A percentile compares a stretch with the other conserved stretches of the same genome.
phyloP scores from a whole-genome alignment of 805 yeast genomes.

The Diddensiella transvaalensis region DNA sequence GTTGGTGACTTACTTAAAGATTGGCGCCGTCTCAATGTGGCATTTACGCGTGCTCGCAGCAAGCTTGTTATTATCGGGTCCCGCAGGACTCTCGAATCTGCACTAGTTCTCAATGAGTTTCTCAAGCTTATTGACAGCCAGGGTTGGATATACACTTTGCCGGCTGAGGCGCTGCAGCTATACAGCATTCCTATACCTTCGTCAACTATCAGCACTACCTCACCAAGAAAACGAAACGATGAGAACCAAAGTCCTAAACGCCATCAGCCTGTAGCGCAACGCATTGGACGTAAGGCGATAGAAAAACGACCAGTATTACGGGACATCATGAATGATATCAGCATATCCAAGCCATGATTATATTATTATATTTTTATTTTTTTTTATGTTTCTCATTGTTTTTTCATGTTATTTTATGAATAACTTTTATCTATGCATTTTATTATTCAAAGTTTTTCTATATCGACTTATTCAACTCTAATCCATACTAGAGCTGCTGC shows the following conservation, averaged over 20 bases:
- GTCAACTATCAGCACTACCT: background rate
- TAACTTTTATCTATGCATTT: no score
- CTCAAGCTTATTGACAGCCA: constrained; percentile 52
- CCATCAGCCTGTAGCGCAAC: background rate
- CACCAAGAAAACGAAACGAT: background rate
- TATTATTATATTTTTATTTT: no score
- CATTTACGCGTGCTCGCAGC: constrained; percentile 83
- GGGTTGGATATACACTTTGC: constrained; percentile 63
- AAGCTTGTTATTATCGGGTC: constrained; percentile 86
- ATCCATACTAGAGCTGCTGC: no score
- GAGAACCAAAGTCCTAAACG: background rate
- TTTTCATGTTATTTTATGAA: no score
- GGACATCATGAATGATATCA: constrained; percentile 10
- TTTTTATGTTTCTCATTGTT: no score
- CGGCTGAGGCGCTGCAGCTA: constrained; percentile 27
- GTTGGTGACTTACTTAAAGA: constrained; percentile 81
- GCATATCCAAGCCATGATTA: no score
- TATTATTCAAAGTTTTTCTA: no score
- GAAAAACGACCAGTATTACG: constrained; percentile 4
- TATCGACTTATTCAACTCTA: no score
- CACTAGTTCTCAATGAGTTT: constrained; percentile 54
- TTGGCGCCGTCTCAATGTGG: constrained; percentile 91
- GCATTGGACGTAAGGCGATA: constrained; percentile 4
- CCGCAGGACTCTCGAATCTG: constrained; percentile 51
- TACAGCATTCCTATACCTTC: constrained; percentile 8